A percentile compares a stretch with the other conserved stretches of the same genome.
Evolutionary conservation across 805 yeast species (phyloP).

Genomic region (Saccharomyces jurei): DNA sequence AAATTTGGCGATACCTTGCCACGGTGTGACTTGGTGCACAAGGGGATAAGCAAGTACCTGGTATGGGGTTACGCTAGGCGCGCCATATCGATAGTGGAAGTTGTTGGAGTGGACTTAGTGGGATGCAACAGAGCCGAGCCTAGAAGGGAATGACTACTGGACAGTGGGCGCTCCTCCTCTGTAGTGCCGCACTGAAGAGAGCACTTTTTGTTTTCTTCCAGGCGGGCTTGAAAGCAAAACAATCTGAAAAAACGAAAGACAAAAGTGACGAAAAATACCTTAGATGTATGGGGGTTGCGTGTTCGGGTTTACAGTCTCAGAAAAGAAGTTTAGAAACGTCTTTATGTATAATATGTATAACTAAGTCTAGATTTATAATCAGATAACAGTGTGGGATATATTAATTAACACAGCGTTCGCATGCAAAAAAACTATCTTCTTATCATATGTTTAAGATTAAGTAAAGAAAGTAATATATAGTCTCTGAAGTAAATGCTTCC

Average conservation of each 20-base stretch:
- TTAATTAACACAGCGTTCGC: neutral
- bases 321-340: neutral
- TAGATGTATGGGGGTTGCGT: neutral
- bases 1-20: neutral
- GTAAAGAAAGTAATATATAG: neutral
- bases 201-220: neutral
- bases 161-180: neutral
- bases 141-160: neutral
- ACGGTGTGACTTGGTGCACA: neutral
- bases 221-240: neutral
- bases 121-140: neutral
- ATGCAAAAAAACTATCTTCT: neutral
- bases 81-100: neutral
- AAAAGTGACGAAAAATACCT: neutral
- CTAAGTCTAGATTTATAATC: neutral
- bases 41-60: neutral
- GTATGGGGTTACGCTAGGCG: neutral
- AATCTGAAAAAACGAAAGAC: neutral
- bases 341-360: neutral
- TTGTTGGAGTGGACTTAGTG: neutral
- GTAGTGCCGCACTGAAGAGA: neutral
- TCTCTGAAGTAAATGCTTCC: neutral
- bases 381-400: neutral
- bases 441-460: neutral
- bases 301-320: neutral